phyloP scores from a whole-genome alignment of 495 filamentous ascomycete genomes.

The Penicillium odoratum region DNA sequence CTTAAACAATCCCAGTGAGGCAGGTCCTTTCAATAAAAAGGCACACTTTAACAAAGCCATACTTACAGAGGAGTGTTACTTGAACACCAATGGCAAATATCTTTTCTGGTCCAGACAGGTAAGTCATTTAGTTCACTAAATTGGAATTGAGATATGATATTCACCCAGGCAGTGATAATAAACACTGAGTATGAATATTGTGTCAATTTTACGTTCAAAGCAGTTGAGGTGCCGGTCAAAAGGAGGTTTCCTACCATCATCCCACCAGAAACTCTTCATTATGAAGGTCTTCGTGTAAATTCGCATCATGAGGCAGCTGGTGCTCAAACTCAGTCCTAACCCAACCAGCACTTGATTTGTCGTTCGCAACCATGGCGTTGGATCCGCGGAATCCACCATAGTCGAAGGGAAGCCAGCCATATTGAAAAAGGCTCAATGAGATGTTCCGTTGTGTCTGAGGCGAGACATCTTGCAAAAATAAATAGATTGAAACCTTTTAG shows the following conservation, averaged over 20 bases:
- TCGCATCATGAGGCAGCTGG: conserved; percentile 8
- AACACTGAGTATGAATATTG: background rate
- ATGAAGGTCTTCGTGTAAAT: conserved; percentile 1
- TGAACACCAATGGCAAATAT: background rate
- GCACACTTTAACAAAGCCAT: background rate
- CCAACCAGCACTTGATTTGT: conserved; percentile 7
- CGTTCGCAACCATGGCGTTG: conserved; percentile 7
- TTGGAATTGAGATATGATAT: background rate
- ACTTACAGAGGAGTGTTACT: background rate
- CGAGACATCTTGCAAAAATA: too few species aligned
- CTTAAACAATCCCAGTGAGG: background rate
- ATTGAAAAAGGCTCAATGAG: too few species aligned
- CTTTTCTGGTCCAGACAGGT: background rate
- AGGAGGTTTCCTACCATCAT: conserved; percentile 4
- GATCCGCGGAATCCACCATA: too few species aligned
- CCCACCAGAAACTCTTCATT: conserved; percentile 14
- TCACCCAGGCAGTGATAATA: background rate
- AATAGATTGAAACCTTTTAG: too few species aligned
- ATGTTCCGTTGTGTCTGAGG: too few species aligned
- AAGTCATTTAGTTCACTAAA: too few species aligned
- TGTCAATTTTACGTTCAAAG: background rate
- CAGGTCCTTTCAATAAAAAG: background rate
- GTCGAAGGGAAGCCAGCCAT: too few species aligned
- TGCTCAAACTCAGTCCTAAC: conserved; percentile 2
- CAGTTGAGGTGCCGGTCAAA: background rate